Evolutionary conservation across 768 basidiomycete genomes (phyloP), one percentile per base, ranked within the genome.

Genomic region (Rhodotorula kratochvilovae): DNA sequence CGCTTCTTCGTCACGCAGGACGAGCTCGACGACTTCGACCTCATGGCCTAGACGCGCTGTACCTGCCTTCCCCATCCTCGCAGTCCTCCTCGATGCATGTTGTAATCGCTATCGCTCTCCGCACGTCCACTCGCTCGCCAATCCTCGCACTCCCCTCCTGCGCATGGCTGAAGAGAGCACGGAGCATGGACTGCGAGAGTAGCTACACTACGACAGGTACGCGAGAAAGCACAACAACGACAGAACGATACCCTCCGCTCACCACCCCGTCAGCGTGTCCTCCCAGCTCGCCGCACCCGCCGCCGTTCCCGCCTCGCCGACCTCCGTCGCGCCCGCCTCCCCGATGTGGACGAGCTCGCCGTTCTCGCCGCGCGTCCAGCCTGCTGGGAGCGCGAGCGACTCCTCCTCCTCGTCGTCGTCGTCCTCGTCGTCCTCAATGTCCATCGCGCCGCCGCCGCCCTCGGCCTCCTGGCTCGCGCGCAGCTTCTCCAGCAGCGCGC

Each of bases 11-110:
- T 59, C 29, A 59, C 45, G 29, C 67, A 68, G 66, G 66, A 68
- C 68, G 67, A 96, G 91, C 86, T 96, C 68, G 94, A 97, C 82
- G 94, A 97, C 81, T 96, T 90, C 81, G 93, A 96, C 81, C 80
- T 96, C 29, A 58, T 73, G 56, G 61, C 65, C 6, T 69, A 55
- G 61, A 35, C 54, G 25, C 13, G 15, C 57, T n/a, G 7, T 15
- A 2, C 16, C 56, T 42, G n/a, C 17, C 33, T 3, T n/a, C 35
- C 17, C n/a, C n/a, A 35, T 23, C 12, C 25, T 33, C 19, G 39
- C 33, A 11, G 39, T 33, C 21, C n/a, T 12, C 7, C n/a, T 29
- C 15, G 27, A 10, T 53, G 51, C 27, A n/a, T 53, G 51, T 53
- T 53, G 51, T 53, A 53, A 53, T 17, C 1, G 10, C 45, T 46